Percentiles rank a stretch among this genome's conserved stretches.
Conservation (phyloP, 345 rosid species). For the Salix exigua region DNA sequence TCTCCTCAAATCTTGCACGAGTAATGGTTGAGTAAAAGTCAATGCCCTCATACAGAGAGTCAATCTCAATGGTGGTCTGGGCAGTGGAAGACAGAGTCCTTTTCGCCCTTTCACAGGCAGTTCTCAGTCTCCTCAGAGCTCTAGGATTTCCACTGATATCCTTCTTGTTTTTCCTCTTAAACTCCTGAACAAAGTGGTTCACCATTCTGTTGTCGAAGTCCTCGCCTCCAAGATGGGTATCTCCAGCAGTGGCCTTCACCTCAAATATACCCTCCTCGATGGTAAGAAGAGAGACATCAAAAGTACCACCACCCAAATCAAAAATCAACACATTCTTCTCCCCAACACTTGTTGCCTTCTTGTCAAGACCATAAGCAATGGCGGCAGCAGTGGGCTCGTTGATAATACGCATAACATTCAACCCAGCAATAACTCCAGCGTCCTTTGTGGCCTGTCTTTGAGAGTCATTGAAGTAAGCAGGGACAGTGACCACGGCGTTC, state of each 20-base stretch:
- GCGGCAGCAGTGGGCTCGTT: constrained; percentile 19
- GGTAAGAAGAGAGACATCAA: constrained; percentile 10
- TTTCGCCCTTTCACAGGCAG: constrained; percentile 49
- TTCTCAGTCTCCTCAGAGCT: constrained; percentile 47
- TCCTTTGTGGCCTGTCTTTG: constrained; percentile 20
- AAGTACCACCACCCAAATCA: constrained; percentile 17
- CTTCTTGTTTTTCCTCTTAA: constrained; percentile 35
- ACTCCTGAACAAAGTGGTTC: constrained; percentile 40
- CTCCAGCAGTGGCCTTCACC: constrained; percentile 15
- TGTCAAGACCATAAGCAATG: constrained; percentile 16
- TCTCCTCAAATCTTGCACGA: constrained; percentile 46
- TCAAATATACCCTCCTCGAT: constrained; percentile 14
- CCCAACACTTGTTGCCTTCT: constrained; percentile 5
- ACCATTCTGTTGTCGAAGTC: constrained; percentile 26
- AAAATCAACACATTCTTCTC: constrained; percentile 20
- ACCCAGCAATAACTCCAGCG: constrained; percentile 15
- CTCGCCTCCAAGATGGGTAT: constrained; percentile 15
- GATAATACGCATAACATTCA: constrained; percentile 17
- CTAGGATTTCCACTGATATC: constrained; percentile 27
- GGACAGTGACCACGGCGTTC: constrained; percentile 18
- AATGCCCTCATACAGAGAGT: constrained; percentile 39
- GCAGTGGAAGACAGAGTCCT: constrained; percentile 52
- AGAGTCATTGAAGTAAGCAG: constrained; percentile 20
- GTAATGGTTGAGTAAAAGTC: constrained; percentile 47
- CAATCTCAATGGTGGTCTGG: constrained; percentile 48